Conservation (phyloP, 805 yeast species). For the Komagataella populi region DNA sequence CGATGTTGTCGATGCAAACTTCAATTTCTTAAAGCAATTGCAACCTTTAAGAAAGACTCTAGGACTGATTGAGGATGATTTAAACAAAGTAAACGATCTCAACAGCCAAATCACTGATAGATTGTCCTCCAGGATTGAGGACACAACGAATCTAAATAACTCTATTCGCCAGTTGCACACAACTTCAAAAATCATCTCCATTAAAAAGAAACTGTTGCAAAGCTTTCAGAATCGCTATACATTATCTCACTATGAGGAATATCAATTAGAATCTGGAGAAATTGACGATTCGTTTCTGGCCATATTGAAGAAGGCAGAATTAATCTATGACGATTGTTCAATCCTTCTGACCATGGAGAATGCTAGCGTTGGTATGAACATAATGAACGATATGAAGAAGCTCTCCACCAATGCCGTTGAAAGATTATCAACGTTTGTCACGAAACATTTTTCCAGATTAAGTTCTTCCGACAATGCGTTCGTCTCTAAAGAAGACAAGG, state of each 20-base stretch:
- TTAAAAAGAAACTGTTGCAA: constrained; percentile 38
- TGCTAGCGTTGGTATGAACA: constrained; percentile 47
- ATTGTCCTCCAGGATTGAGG: not conserved
- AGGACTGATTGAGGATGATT: constrained; percentile 14
- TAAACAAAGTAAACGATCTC: constrained; percentile 15
- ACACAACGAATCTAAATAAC: not conserved
- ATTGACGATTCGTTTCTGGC: constrained; percentile 37
- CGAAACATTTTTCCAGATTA: constrained; percentile 11
- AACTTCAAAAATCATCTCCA: constrained; percentile 1
- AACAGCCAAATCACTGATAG: constrained; percentile 19
- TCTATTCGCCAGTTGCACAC: not conserved
- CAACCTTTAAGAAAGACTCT: constrained; percentile 29
- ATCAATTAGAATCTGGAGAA: constrained; percentile 32
- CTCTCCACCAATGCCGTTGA: constrained; percentile 40
- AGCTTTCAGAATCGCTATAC: constrained; percentile 52
- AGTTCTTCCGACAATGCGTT: constrained; percentile 2
- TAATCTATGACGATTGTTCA: constrained; percentile 54
- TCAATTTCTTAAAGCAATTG: constrained; percentile 29
- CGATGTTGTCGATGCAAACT: constrained; percentile 44
- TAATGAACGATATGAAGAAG: constrained; percentile 43
- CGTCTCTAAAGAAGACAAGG: constrained; percentile 6
- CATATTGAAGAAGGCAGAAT: constrained; percentile 45
- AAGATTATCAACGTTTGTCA: constrained; percentile 29
- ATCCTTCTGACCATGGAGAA: constrained; percentile 58
- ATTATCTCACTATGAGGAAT: constrained; percentile 59